A percentile compares a stretch with the other conserved stretches of the same genome.
Evolutionary conservation across 495 filamentous ascomycete species (phyloP).

Genomic region (Trichoderma orchidacearum): DNA sequence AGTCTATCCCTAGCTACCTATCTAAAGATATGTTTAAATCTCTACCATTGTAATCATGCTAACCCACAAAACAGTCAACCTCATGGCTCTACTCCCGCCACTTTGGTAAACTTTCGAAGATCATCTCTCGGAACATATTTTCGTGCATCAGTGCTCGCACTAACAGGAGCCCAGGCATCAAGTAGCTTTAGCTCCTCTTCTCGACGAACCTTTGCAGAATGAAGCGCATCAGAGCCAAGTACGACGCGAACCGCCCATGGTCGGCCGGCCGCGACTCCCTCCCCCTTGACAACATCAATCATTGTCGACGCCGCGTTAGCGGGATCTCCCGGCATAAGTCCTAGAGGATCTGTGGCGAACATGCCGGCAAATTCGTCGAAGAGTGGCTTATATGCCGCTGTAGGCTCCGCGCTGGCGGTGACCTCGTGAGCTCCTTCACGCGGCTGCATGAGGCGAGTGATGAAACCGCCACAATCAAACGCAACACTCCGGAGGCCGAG

Average conservation of each 20-base stretch:
- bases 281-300: slow-evolving; percentile 17
- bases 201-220: slow-evolving; percentile 6
- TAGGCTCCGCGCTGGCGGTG: background rate
- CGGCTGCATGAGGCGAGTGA: slow-evolving; percentile 12
- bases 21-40: no score
- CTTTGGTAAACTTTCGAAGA: background rate
- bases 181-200: slow-evolving; percentile 8
- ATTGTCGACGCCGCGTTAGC: slow-evolving; percentile 16
- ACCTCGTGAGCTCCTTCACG: slow-evolving; percentile 1
- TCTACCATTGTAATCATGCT: no score
- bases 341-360: slow-evolving; percentile 8
- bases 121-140: slow-evolving; percentile 1
- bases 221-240: slow-evolving; percentile 11
- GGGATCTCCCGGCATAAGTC: slow-evolving; percentile 18
- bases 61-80: background rate
- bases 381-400: slow-evolving; percentile 5
- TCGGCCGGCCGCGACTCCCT: slow-evolving; percentile 10
- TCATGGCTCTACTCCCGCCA: background rate
- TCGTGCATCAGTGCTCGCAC: slow-evolving; percentile 10
- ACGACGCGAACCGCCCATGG: slow-evolving; percentile 10
- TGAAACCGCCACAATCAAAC: slow-evolving; percentile 13
- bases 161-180: slow-evolving; percentile 9
- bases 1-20: no score
- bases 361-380: slow-evolving; percentile 6
- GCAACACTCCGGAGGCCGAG: slow-evolving; percentile 10